A percentile compares a stretch with the other conserved stretches of the same genome.
Evolutionary conservation across 805 yeast genomes (phyloP).

Genomic region (Maudiozyma barnettii): DNA sequence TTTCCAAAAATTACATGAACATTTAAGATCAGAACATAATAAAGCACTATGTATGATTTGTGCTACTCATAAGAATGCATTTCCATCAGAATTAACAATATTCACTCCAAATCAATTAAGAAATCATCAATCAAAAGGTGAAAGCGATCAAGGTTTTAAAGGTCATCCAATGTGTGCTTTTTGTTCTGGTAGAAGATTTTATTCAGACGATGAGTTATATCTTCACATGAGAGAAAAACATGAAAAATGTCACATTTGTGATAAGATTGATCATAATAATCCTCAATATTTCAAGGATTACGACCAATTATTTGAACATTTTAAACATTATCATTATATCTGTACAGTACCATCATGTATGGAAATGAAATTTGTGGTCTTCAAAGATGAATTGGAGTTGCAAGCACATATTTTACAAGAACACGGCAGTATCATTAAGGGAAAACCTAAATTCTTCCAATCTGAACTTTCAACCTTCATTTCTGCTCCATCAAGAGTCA

Average conservation of each 20-base stretch:
- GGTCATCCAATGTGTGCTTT: conserved; percentile 89
- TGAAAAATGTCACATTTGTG: conserved; percentile 87
- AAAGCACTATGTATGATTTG: conserved; percentile 67
- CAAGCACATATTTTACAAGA: conserved; percentile 81
- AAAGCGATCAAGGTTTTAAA: conserved; percentile 39
- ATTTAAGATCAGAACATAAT: conserved; percentile 55
- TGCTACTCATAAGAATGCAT: conserved; percentile 63
- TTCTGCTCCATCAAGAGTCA: conserved; percentile 24
- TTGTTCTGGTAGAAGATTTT: conserved; percentile 66
- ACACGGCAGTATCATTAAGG: conserved; percentile 38
- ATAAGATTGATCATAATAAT: conserved; percentile 45
- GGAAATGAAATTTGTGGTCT: conserved; percentile 87
- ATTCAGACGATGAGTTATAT: conserved; percentile 79
- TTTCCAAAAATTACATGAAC: conserved; percentile 55
- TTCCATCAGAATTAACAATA: conserved; percentile 58
- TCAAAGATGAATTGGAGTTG: conserved; percentile 74
- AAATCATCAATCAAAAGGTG: conserved; percentile 66
- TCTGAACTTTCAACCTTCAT: conserved; percentile 58
- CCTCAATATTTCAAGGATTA: conserved; percentile 77
- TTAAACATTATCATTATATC: conserved; percentile 59
- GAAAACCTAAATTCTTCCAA: conserved; percentile 35
- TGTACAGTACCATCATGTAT: conserved; percentile 72
- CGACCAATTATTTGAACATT: conserved; percentile 66
- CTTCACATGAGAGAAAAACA: conserved; percentile 76
- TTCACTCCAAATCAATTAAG: conserved; percentile 54